Conservation (phyloP, 345 rosid species). For the Citrus trifoliata region DNA sequence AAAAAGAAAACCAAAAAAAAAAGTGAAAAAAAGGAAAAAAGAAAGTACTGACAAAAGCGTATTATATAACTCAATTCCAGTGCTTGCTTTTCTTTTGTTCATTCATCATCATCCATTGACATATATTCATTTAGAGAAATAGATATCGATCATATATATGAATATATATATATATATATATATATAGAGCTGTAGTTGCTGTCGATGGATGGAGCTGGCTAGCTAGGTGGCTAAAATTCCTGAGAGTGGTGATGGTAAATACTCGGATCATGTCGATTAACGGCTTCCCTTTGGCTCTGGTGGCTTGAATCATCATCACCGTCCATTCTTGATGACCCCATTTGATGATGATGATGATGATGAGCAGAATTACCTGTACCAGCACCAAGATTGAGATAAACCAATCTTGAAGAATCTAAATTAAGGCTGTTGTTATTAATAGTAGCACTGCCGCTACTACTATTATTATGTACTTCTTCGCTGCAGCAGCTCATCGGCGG, state of each 20-base stretch:
- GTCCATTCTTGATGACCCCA: slow-evolving; percentile 58
- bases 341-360: slow-evolving; percentile 11
- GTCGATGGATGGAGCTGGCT: slow-evolving; percentile 1
- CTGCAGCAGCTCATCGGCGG: slow-evolving; percentile 31
- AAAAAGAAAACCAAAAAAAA: not conserved
- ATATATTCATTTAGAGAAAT: not conserved
- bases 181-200: slow-evolving; percentile 7
- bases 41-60: slow-evolving; percentile 14
- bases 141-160: not conserved
- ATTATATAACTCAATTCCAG: slow-evolving; percentile 21
- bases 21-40: not conserved
- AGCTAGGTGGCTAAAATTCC: slow-evolving; percentile 41
- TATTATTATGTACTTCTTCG: slow-evolving; percentile 56
- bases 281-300: slow-evolving; percentile 45
- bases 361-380: slow-evolving; percentile 50
- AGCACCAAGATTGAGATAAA: slow-evolving; percentile 90
- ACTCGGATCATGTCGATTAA: slow-evolving; percentile 66
- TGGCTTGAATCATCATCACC: slow-evolving; percentile 56
- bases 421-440: slow-evolving; percentile 26
- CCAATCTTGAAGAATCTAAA: slow-evolving; percentile 76
- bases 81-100: slow-evolving; percentile 14
- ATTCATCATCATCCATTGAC: slow-evolving; percentile 21
- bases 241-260: slow-evolving; percentile 67
- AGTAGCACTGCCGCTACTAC: slow-evolving; percentile 44
- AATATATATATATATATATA: slow-evolving; percentile 8